A percentile compares a stretch with the other conserved stretches of the same genome.
Conservation (phyloP, 2,329 filamentous ascomycete species). For the Aplosporella prunicola region DNA sequence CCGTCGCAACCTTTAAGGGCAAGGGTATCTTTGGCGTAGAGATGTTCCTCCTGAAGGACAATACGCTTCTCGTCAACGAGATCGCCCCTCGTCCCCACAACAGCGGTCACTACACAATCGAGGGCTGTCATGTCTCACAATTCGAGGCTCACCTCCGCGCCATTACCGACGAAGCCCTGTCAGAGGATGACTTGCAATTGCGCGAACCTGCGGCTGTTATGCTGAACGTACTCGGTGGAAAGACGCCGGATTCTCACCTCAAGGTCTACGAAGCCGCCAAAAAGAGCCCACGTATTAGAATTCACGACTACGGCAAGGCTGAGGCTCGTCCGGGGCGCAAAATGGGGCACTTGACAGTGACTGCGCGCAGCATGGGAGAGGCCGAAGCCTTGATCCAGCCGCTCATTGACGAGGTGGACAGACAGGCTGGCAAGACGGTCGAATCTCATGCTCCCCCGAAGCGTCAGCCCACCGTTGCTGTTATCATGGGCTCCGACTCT, state of each 20-base stretch:
- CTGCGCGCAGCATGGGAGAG: conserved; percentile 56
- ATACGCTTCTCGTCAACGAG: conserved; percentile 68
- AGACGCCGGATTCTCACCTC: conserved; percentile 54
- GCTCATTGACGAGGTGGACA: conserved; percentile 56
- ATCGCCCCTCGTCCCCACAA: conserved; percentile 80
- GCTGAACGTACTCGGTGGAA: conserved; percentile 71
- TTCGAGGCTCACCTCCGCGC: conserved; percentile 83
- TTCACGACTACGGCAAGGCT: conserved; percentile 89
- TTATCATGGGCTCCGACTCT: conserved; percentile 79
- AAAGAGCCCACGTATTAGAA: conserved; percentile 47
- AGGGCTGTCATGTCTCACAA: conserved; percentile 81
- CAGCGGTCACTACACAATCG: conserved; percentile 91
- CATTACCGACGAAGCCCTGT: conserved; percentile 60
- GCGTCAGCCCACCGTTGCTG: conserved; percentile 52
- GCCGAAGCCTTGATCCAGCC: conserved; percentile 60
- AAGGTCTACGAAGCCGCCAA: conserved; percentile 48
- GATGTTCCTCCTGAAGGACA: conserved; percentile 74
- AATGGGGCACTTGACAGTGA: conserved; percentile 88
- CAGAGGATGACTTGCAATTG: conserved; percentile 43
- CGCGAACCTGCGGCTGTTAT: conserved; percentile 57
- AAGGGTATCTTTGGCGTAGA: conserved; percentile 94
- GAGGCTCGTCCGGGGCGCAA: conserved; percentile 79
- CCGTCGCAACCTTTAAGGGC: conserved; percentile 71
- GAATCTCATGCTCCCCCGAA: conserved; percentile 18
- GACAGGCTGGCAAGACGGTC: conserved; percentile 37